Evolutionary conservation across 768 basidiomycete genomes (phyloP), one percentile per base, ranked within the genome.

Genomic region (Boletus fagicola): DNA sequence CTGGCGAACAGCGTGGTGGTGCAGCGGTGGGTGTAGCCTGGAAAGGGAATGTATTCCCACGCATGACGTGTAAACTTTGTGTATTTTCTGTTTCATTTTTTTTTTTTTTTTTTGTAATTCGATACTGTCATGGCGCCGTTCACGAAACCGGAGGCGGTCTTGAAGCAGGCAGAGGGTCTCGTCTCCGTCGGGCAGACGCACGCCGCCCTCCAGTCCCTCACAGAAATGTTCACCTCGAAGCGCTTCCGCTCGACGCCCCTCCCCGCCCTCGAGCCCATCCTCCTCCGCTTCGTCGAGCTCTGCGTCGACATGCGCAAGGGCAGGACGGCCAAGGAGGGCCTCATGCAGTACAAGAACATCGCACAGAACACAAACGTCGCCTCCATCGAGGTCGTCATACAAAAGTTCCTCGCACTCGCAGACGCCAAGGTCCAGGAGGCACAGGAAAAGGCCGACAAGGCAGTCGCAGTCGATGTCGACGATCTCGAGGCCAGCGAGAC

Each of bases 271-370:
- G 96, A 98, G 72, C 97, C 97, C 51, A 97, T 98, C 73, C 89
- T 98, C 82, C 76, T 93, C 63, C 89, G 93, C 57, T 98, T 96
- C 77, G 85, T 98, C 77, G 92, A 95, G 68, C 89, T 99, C 48
- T 98, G 94, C 70, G 94, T 98, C 59, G 88, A 93, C 59, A 87
- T 97, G 82, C 85, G 93, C 63, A 94, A 95, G 74, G 94, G 94
- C 1, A 83, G 93, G 28, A 88, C 91, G 28, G 95, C 50, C 1
- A 94, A 96, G 73, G 94, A 95, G 69, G 95, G 93, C 24, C 84
- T 98, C 48, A 92, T 96, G 86, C 89, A 93, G 69, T 97, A 92
- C 83, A 98, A 97, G 78, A 98, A 98, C 72, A 94, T 97, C 64
- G 94, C 94, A 0, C 96, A 99, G 68, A 94, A 95, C 65, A 86